Base-by-base conservation (phyloP, 1,139 yeast species). In the Candida glucosophila region DNA sequence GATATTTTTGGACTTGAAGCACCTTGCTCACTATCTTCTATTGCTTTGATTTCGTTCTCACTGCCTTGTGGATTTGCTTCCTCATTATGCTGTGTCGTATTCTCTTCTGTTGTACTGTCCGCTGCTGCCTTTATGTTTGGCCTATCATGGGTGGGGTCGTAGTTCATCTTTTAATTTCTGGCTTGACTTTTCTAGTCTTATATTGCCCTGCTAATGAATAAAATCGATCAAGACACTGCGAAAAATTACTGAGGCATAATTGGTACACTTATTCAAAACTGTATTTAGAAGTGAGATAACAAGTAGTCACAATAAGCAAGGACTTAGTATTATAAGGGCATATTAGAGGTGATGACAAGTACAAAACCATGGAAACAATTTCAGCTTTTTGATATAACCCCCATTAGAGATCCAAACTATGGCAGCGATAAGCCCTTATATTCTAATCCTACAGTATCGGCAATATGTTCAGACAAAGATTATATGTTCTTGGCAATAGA, bases 351-450 rank as follows among this genome's bases (percentile, higher is more conserved):
- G 14, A 43, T 46, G 48, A 39, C 53, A 1, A 25, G 47, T 15
- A 44, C 51, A 7, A 33, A 66, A 10, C 57, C 75, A 15, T 86
- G 95, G 95, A 67, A 92, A 34, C 95, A 82, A 42, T 82, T 90
- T 53, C 88, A 82, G 39, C 78, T 90, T 52, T 86, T 82, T 50
- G 95, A 86, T 31, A 67, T 73, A 24, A 67, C 77, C 1, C 96
- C 96, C 5, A 78, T 90, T 19, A 61, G 77, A 37, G 97, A 90
- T 47, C 97, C 97, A 5, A 60, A 69, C 32, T 66, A 69, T 35
- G n/a, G n/a, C n/a, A n/a, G n/a, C n/a, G 62, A 62, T 3, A 62
- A 67, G 5, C 76, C 82, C 0, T 58, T 86, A 18, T 88, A 78
- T 49, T 81, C 94, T n/a, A 95, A 83, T 44, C 75, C 88, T 1